Evolutionary conservation across 805 yeast genomes (phyloP).

Genomic region (Saccharomycopsis babjevae): DNA sequence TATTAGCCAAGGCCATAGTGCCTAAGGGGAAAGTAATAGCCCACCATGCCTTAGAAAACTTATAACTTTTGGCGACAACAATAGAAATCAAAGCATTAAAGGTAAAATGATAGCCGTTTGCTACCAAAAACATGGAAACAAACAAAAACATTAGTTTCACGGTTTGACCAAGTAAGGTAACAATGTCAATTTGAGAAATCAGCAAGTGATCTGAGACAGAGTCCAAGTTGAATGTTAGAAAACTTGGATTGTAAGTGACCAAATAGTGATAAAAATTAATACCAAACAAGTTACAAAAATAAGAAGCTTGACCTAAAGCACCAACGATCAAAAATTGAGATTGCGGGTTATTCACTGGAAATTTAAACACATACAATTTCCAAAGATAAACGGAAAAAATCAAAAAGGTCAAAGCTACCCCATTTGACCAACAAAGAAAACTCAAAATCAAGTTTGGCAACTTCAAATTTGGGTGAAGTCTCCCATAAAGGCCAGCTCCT

Average conservation of each 20-base stretch:
- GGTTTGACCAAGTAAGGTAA: slow-evolving; percentile 21
- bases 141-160: slow-evolving; percentile 27
- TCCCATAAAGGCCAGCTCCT: slow-evolving; percentile 46
- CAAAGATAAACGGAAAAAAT: slow-evolving; percentile 48
- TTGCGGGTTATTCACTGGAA: slow-evolving; percentile 45
- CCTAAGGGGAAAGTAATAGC: slow-evolving; percentile 87
- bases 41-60: slow-evolving; percentile 58
- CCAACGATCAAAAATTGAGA: slow-evolving; percentile 76
- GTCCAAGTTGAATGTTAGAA: slow-evolving; percentile 6
- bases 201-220: slow-evolving; percentile 15
- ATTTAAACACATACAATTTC: slow-evolving; percentile 45
- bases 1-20: slow-evolving; percentile 57
- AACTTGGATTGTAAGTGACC: slow-evolving; percentile 17
- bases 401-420: slow-evolving; percentile 49
- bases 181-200: slow-evolving; percentile 18
- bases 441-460: slow-evolving; percentile 44
- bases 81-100: slow-evolving; percentile 31
- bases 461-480: slow-evolving; percentile 37
- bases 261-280: slow-evolving; percentile 26
- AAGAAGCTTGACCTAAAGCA: slow-evolving; percentile 78
- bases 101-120: slow-evolving; percentile 53
- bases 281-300: slow-evolving; percentile 50
- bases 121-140: slow-evolving; percentile 35
- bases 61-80: slow-evolving; percentile 25
- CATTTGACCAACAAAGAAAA: slow-evolving; percentile 58